Conservation (phyloP, 1,284 basidiomycete species). For the Pascua sp. region DNA sequence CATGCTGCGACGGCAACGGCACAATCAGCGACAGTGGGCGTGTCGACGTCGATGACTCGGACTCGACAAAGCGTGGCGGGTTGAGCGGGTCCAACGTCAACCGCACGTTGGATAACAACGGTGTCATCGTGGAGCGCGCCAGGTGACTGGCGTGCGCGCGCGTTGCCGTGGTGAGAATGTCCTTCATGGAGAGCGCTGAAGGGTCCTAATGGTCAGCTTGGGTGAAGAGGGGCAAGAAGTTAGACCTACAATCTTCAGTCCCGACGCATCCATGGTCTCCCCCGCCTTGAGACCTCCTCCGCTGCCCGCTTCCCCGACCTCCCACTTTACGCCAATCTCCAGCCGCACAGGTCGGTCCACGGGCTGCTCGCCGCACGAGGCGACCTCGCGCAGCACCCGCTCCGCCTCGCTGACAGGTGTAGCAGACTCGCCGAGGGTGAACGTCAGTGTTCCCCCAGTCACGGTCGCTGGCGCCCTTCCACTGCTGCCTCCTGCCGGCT, state of each 20-base stretch:
- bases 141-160: conserved; percentile 37
- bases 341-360: conserved; percentile 29
- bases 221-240: no score
- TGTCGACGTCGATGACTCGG: conserved; percentile 10
- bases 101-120: conserved; percentile 27
- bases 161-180: conserved; percentile 30
- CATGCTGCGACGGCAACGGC: conserved; percentile 29
- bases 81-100: conserved; percentile 30
- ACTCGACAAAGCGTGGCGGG: conserved; percentile 27
- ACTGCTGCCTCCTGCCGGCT: conserved; percentile 22
- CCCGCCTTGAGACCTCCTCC: conserved; percentile 35
- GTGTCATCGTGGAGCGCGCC: conserved; percentile 22
- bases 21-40: conserved; percentile 35
- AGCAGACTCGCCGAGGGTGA: conserved; percentile 25
- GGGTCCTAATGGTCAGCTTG: conserved; percentile 25
- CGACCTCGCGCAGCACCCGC: conserved; percentile 19
- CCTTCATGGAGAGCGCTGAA: conserved; percentile 27
- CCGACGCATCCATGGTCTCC: conserved; percentile 30
- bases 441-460: conserved; percentile 32
- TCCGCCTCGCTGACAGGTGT: conserved; percentile 16
- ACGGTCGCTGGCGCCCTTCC: conserved; percentile 16
- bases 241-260: conserved; percentile 29
- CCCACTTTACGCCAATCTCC: conserved; percentile 35
- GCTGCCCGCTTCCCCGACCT: conserved; percentile 37
- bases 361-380: conserved; percentile 14